These are phyloP conservation scores for Leucoagaricus sp. DNA, from an alignment of 1,284 basidiomycete species.

Conservation along the genomic window DNA sequence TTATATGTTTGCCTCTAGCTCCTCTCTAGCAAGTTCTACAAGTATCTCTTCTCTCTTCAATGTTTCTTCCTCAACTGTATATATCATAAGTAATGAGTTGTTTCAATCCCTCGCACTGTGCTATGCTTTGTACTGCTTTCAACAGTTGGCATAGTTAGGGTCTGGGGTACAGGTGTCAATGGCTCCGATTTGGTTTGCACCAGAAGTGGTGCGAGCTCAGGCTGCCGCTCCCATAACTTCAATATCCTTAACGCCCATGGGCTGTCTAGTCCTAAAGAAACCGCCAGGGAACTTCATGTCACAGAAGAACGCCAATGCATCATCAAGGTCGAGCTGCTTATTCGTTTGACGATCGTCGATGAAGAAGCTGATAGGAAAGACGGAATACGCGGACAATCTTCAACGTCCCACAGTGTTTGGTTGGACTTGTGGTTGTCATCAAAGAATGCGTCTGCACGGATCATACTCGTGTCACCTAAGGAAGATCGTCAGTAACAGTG, in stretches of 20 bases:
- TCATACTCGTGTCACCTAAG: slow-evolving; percentile 17
- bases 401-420: slow-evolving; percentile 25
- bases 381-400: slow-evolving; percentile 19
- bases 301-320: slow-evolving; percentile 21
- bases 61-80: too few relatives aligned
- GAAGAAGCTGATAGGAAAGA: slow-evolving; percentile 23
- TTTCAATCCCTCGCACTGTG: too few relatives aligned
- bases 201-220: slow-evolving; percentile 21
- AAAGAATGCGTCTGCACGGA: slow-evolving; percentile 22
- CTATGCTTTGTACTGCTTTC: slow-evolving; percentile 18
- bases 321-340: slow-evolving; percentile 18
- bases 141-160: slow-evolving; percentile 20
- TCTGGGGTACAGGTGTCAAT: slow-evolving; percentile 21
- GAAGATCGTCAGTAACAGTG: not conserved
- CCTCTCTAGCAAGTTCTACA: too few relatives aligned
- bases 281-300: slow-evolving; percentile 18
- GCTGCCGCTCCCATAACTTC: slow-evolving; percentile 14
- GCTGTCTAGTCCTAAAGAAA: slow-evolving; percentile 15
- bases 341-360: slow-evolving; percentile 25
- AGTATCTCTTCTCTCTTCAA: too few relatives aligned
- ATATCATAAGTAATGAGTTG: too few relatives aligned
- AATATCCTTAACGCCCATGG: slow-evolving; percentile 8
- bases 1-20: too few relatives aligned
- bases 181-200: slow-evolving; percentile 18
- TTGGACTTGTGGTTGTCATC: slow-evolving; percentile 29